Conservation (phyloP, 768 basidiomycete species). For the Holtermanniella nyarrowii region DNA sequence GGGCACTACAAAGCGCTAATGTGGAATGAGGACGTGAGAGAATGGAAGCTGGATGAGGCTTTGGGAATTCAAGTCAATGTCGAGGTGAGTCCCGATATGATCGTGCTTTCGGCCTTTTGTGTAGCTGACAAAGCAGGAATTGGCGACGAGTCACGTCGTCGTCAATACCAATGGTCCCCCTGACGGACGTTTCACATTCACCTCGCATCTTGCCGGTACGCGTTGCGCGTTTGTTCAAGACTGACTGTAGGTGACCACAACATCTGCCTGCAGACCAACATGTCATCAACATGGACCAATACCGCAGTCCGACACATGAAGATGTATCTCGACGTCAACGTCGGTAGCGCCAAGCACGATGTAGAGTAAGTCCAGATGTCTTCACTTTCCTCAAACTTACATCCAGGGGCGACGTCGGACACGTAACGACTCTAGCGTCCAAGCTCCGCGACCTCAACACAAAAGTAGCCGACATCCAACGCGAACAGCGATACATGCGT, state of each 20-base stretch:
- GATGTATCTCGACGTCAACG: slow-evolving; percentile 85
- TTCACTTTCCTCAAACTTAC: background rate
- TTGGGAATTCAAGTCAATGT: slow-evolving; percentile 87
- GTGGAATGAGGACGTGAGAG: slow-evolving; percentile 65
- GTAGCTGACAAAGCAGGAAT: slow-evolving; percentile 53
- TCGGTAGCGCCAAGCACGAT: slow-evolving; percentile 78
- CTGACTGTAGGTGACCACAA: slow-evolving; percentile 66
- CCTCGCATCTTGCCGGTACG: slow-evolving; percentile 69
- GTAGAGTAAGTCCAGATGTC: slow-evolving; percentile 45
- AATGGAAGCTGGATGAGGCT: slow-evolving; percentile 60
- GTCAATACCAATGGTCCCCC: slow-evolving; percentile 82
- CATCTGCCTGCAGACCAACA: slow-evolving; percentile 89
- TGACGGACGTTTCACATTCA: slow-evolving; percentile 91
- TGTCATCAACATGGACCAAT: slow-evolving; percentile 68
- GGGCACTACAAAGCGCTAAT: slow-evolving; percentile 88
- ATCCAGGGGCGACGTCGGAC: slow-evolving; percentile 30
- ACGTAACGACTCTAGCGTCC: slow-evolving; percentile 38
- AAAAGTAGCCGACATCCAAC: slow-evolving; percentile 80
- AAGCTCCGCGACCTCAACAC: slow-evolving; percentile 83
- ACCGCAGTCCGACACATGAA: slow-evolving; percentile 60
- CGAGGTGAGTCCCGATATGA: slow-evolving; percentile 49
- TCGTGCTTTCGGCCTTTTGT: background rate
- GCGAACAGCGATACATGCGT: slow-evolving; percentile 95
- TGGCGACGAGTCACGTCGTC: slow-evolving; percentile 66
- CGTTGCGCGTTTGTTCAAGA: background rate